Evolutionary conservation across 2,329 filamentous ascomycete species (phyloP).

Genomic region (Geosmithia flava): DNA sequence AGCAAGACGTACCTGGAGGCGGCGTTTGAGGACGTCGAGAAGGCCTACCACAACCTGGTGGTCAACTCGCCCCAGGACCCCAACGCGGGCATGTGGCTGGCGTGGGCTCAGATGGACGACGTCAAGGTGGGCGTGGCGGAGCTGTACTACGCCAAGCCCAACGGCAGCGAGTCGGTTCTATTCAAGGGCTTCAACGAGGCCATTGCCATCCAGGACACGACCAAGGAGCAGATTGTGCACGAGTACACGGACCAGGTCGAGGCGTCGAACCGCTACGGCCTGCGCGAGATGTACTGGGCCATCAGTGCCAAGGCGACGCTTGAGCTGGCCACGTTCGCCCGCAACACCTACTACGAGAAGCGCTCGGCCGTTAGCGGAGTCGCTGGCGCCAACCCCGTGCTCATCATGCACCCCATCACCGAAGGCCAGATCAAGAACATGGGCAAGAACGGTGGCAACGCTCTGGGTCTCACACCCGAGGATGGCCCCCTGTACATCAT

Average conservation of each 20-base stretch:
- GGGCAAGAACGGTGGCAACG: slow-evolving; percentile 15
- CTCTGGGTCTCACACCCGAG: slow-evolving; percentile 17
- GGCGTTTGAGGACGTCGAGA: slow-evolving; percentile 13
- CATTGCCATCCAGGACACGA: slow-evolving; percentile 14
- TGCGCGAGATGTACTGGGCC: slow-evolving; percentile 10
- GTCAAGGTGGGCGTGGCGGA: slow-evolving; percentile 14
- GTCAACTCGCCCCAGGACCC: slow-evolving; percentile 16
- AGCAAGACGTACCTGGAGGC: slow-evolving; percentile 15
- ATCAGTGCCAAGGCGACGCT: slow-evolving; percentile 7
- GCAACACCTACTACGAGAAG: slow-evolving; percentile 8
- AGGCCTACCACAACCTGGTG: slow-evolving; percentile 17
- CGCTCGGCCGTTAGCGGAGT: slow-evolving; percentile 9
- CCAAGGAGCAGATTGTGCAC: slow-evolving; percentile 4
- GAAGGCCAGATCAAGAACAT: slow-evolving; percentile 19
- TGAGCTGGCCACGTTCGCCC: slow-evolving; percentile 2
- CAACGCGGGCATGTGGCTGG: slow-evolving; percentile 20
- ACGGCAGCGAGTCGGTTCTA: slow-evolving; percentile 14
- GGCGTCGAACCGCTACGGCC: slow-evolving; percentile 5
- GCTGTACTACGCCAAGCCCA: slow-evolving; percentile 22
- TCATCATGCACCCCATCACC: slow-evolving; percentile 27
- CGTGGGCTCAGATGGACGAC: slow-evolving; percentile 8
- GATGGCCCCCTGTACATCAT: slow-evolving; percentile 12
- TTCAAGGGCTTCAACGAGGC: slow-evolving; percentile 22
- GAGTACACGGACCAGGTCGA: slow-evolving; percentile 6
- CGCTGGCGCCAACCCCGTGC: slow-evolving; percentile 12